These are phyloP conservation scores for Fusarium sacchari DNA, from an alignment of 2,329 filamentous ascomycete species.

Conservation along the genomic window DNA sequence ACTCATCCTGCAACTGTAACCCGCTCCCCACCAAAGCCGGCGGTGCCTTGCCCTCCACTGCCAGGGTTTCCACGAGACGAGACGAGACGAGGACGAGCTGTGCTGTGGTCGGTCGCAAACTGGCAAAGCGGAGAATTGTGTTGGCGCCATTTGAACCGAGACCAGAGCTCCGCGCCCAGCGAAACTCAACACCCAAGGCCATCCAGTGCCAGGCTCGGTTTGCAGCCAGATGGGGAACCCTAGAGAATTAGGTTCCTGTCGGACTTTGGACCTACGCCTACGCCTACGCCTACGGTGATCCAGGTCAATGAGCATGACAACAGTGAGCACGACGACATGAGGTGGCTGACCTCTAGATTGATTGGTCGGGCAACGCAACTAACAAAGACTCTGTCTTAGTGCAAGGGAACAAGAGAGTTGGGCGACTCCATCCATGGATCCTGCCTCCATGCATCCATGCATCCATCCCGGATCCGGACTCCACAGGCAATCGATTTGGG, in stretches of 20 bases:
- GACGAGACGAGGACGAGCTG: slow-evolving; percentile 7
- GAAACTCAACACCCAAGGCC: slow-evolving; percentile 19
- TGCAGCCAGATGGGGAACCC: slow-evolving; percentile 26
- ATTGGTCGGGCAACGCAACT: slow-evolving; percentile 43
- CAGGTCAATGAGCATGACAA: slow-evolving; percentile 40
- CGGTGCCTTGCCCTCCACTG: slow-evolving; percentile 19
- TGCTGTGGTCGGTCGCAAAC: slow-evolving; percentile 24
- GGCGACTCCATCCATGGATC: slow-evolving; percentile 43
- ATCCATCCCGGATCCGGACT: slow-evolving; percentile 50
- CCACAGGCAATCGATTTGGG: slow-evolving; percentile 47
- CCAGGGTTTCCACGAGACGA: slow-evolving; percentile 8
- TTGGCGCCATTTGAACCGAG: slow-evolving; percentile 26
- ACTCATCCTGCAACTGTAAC: slow-evolving; percentile 16
- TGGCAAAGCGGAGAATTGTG: slow-evolving; percentile 32
- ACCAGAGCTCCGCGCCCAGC: slow-evolving; percentile 15
- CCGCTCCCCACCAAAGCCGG: slow-evolving; percentile 24
- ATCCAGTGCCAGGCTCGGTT: slow-evolving; percentile 31
- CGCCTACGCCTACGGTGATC: too few species aligned
- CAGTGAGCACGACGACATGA: slow-evolving; percentile 27
- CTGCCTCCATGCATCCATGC: slow-evolving; percentile 38
- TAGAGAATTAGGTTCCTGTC: slow-evolving; percentile 30
- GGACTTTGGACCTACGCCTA: slow-evolving; percentile 18
- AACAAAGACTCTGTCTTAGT: slow-evolving; percentile 41
- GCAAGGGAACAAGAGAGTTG: slow-evolving; percentile 34
- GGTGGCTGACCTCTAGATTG: slow-evolving; percentile 41